phyloP scores from a whole-genome alignment of 2,329 filamentous ascomycete genomes.

The Leptographium radiaticola region DNA sequence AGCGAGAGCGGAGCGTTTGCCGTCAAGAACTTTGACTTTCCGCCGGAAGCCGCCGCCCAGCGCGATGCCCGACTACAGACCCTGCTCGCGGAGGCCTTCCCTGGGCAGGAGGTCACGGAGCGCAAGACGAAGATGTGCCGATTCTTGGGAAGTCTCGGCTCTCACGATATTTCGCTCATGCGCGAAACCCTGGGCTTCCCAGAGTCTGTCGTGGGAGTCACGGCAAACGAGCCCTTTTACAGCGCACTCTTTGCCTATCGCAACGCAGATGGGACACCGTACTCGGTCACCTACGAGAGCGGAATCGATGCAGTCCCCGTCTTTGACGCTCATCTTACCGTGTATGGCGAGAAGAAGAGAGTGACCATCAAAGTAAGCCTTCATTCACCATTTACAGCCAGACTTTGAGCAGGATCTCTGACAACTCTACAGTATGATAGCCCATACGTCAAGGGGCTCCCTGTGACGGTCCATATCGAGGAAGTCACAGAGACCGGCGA shows the following conservation, averaged over 20 bases:
- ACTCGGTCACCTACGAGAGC: constrained; percentile 42
- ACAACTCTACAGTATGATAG: constrained; percentile 31
- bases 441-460: constrained; percentile 41
- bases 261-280: constrained; percentile 18
- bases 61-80: constrained; percentile 6
- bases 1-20: constrained; percentile 33
- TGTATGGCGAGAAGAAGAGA: constrained; percentile 40
- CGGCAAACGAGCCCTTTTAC: constrained; percentile 1
- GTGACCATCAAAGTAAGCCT: constrained; percentile 20
- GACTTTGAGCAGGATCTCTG: constrained; percentile 21
- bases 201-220: constrained; percentile 22
- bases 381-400: background rate
- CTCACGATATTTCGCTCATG: constrained; percentile 41
- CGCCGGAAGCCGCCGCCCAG: constrained; percentile 14
- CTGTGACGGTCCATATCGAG: constrained; percentile 21
- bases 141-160: constrained; percentile 25
- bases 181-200: constrained; percentile 37
- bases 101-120: constrained; percentile 16
- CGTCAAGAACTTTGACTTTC: constrained; percentile 25
- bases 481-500: constrained; percentile 21
- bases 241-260: background rate
- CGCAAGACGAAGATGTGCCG: background rate
- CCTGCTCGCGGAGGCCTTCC: constrained; percentile 17
- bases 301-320: constrained; percentile 38
- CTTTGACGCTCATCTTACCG: constrained; percentile 38